Evolutionary conservation across 225 moss, liverwort and hornwort genomes (phyloP), one percentile per base, ranked within the genome.

Genomic region (Asterella californica): DNA sequence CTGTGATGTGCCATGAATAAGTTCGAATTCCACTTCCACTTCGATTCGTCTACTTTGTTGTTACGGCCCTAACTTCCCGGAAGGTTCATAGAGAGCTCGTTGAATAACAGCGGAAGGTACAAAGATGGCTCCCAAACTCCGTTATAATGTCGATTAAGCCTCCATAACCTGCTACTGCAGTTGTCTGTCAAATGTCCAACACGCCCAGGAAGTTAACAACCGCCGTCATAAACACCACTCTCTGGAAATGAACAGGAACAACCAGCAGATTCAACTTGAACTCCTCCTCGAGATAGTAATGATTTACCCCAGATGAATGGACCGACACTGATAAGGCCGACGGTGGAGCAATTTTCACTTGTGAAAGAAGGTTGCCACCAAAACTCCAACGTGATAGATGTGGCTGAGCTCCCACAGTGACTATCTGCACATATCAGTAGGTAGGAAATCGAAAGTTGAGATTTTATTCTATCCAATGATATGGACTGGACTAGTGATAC

Each of bases 311-410:
- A 65, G 87, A 85, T 45, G 82, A 70, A 83, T 88, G 87, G 33
- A 88, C 87, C 15, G 87, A 84, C 37, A 88, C 87, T 45, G 87
- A 88, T 37, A 88, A 83, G 36, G 87, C 82, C 30, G 87, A 88
- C 9, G 70, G 66, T 57, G 87, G 85, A 71, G 87, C 84, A 72
- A 83, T 81, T 79, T 85, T 85, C 14, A 84, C 85, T 88, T 88
- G 87, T 38, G 87, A 88, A 59, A 88, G 84, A 72, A 88, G 84
- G 78, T 57, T 83, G 36, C 87, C 87, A 71, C 87, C 87, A 83
- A 82, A 85, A 79, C 85, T 85, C 87, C 87, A 88, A 32, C 87
- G 87, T 64, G 87, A 88, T n/a, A 88, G 68, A 76, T 85, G 83
- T 59, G 87, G 87, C 75, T 88, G 87, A 68, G 83, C 85, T 52